Evolutionary conservation across 2,329 filamentous ascomycete species (phyloP).

Genomic region (Plenodomus biglobosus): DNA sequence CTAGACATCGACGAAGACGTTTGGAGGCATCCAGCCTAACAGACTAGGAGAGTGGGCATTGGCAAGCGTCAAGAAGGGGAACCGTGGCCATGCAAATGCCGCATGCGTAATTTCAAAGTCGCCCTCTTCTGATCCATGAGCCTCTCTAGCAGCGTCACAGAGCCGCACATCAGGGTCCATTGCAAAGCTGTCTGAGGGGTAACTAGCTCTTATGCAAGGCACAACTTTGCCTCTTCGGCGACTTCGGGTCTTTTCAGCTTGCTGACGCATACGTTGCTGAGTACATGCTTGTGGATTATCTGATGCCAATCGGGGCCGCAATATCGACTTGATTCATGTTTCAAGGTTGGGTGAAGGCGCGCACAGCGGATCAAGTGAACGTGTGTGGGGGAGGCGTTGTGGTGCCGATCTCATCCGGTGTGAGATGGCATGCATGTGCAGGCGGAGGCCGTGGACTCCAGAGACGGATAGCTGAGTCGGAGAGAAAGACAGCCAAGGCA

Average conservation of each 20-base stretch:
- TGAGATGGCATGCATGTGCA: too few species aligned
- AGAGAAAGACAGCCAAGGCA: too few species aligned
- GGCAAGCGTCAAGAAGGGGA: neutral
- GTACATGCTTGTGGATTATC: too few species aligned
- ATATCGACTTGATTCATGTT: too few species aligned
- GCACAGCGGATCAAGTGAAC: too few species aligned
- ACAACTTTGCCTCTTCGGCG: neutral
- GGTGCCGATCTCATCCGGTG: too few species aligned
- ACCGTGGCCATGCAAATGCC: neutral
- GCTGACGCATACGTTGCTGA: too few species aligned
- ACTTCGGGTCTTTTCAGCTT: neutral
- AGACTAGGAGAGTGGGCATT: neutral
- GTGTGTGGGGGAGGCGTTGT: too few species aligned
- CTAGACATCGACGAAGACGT: slow-evolving; percentile 2
- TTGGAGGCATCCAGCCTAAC: neutral
- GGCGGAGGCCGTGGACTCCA: too few species aligned
- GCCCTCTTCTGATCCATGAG: neutral
- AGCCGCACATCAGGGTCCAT: slow-evolving; percentile 10
- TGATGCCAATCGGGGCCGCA: too few species aligned
- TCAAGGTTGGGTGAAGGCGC: too few species aligned
- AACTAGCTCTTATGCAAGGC: slow-evolving; percentile 8
- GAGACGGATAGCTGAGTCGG: too few species aligned
- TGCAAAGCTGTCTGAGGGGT: slow-evolving; percentile 4
- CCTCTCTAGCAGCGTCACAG: neutral
- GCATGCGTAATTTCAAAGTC: neutral